These are phyloP conservation scores for Vitis amurensis DNA, from an alignment of 164 flowering plant genomes.

Conservation along the genomic window DNA sequence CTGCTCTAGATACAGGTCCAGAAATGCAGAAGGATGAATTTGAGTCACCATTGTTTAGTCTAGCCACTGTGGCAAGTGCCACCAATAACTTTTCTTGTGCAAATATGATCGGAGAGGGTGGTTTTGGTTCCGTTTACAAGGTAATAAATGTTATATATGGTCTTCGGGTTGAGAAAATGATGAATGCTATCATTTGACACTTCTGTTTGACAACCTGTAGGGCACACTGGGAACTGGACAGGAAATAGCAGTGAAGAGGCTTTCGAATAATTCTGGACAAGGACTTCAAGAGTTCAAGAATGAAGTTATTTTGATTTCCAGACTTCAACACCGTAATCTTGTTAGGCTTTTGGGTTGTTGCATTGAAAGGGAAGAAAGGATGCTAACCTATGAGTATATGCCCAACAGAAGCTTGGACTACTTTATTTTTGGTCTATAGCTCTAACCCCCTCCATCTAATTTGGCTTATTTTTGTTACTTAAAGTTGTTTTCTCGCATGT, in stretches of 20 bases:
- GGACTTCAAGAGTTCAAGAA: constrained; percentile 18
- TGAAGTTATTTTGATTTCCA: constrained; percentile 16
- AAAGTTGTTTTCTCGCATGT: too few species aligned
- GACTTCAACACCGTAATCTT: constrained; percentile 22
- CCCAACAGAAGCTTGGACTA: constrained; percentile 19
- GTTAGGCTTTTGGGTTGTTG: constrained; percentile 16
- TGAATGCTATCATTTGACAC: too few species aligned
- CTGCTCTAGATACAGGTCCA: background rate
- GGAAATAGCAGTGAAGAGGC: constrained; percentile 25
- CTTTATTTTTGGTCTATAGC: constrained; percentile 10
- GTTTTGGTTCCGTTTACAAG: too few species aligned
- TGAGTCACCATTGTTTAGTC: too few species aligned
- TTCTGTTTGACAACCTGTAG: background rate
- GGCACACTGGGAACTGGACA: constrained; percentile 9
- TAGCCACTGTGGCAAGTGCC: too few species aligned
- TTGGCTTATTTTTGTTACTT: too few species aligned
- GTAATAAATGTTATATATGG: too few species aligned
- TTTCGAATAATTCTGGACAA: constrained; percentile 13
- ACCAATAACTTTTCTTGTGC: too few species aligned
- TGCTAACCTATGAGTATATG: constrained; percentile 19
- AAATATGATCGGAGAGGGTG: too few species aligned
- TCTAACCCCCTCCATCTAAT: too few species aligned
- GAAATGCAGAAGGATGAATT: too few species aligned
- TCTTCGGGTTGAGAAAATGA: too few species aligned
- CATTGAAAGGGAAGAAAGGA: constrained; percentile 8